Conservation (phyloP, 2,329 filamentous ascomycete genomes). For the Aspergillus puulaauensis region DNA sequence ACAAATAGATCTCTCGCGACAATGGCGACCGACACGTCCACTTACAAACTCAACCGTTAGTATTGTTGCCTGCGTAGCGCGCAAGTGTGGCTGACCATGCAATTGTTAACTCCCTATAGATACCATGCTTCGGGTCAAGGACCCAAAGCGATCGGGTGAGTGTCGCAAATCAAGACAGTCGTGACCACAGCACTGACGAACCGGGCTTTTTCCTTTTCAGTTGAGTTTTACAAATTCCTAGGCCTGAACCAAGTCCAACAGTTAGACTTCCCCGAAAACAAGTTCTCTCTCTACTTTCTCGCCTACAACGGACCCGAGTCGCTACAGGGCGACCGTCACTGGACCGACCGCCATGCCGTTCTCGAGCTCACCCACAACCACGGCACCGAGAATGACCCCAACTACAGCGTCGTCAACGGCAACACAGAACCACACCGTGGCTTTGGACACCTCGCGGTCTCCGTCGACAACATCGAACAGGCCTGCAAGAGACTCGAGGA, state of each 20-base stretch:
- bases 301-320: slow-evolving; percentile 79
- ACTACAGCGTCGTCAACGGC: slow-evolving; percentile 80
- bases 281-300: slow-evolving; percentile 95
- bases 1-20: slow-evolving; percentile 43
- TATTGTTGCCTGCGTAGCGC: slow-evolving; percentile 21
- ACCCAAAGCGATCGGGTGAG: slow-evolving; percentile 75
- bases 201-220: slow-evolving; percentile 37
- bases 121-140: slow-evolving; percentile 85
- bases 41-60: slow-evolving; percentile 65
- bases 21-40: slow-evolving; percentile 58
- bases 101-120: slow-evolving; percentile 25
- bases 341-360: slow-evolving; percentile 80
- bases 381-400: slow-evolving; percentile 81
- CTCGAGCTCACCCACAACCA: slow-evolving; percentile 84
- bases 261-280: slow-evolving; percentile 77
- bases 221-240: slow-evolving; percentile 92
- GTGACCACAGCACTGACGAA: not conserved
- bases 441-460: slow-evolving; percentile 84
- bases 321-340: slow-evolving; percentile 70
- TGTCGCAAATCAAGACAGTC: slow-evolving; percentile 5
- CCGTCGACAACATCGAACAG: slow-evolving; percentile 79
- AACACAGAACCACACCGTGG: slow-evolving; percentile 85
- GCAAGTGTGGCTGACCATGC: slow-evolving; percentile 18
- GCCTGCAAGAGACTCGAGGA: slow-evolving; percentile 88
- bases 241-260: slow-evolving; percentile 83